These are phyloP conservation scores for Mycena capillaripes DNA, from an alignment of 768 basidiomycete genomes.

Conservation along the genomic window DNA sequence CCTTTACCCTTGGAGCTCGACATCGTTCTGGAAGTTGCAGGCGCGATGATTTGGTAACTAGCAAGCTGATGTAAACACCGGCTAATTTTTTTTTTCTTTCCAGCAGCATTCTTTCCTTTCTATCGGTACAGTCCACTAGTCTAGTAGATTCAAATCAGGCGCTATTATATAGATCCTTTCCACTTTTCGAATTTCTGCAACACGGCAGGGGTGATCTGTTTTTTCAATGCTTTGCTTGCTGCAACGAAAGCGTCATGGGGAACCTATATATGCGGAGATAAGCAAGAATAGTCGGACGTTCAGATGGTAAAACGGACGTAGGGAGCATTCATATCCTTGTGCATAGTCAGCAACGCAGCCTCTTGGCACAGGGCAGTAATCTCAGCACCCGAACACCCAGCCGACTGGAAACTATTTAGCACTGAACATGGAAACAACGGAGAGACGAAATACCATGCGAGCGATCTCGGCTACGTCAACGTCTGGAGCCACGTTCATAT, in stretches of 20 bases:
- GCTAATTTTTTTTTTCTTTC: not conserved
- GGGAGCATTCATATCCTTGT: constrained; percentile 82
- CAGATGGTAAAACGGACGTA: constrained; percentile 66
- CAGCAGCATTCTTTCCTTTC: not conserved
- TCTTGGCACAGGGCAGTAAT: constrained; percentile 94
- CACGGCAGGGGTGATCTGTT: constrained; percentile 88
- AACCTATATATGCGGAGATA: constrained; percentile 66
- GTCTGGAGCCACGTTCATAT: constrained; percentile 85
- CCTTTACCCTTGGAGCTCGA: constrained; percentile 47
- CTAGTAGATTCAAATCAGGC: not conserved
- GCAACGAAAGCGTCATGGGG: constrained; percentile 77
- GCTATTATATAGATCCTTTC: constrained; percentile 45
- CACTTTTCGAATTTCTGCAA: constrained; percentile 81
- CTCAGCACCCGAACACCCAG: constrained; percentile 97
- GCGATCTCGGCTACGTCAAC: constrained; percentile 81
- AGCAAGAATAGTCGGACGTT: not conserved
- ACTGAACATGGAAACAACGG: not conserved
- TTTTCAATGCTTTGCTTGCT: constrained; percentile 80
- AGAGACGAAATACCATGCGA: constrained; percentile 63
- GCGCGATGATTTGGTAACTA: not conserved
- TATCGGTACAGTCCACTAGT: no score
- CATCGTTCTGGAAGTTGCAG: not conserved
- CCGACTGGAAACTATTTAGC: constrained; percentile 67
- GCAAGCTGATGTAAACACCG: not conserved
- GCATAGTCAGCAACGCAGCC: constrained; percentile 94